phyloP scores from a whole-genome alignment of 371 early-diverging fungal species.

The Circinella minor region DNA sequence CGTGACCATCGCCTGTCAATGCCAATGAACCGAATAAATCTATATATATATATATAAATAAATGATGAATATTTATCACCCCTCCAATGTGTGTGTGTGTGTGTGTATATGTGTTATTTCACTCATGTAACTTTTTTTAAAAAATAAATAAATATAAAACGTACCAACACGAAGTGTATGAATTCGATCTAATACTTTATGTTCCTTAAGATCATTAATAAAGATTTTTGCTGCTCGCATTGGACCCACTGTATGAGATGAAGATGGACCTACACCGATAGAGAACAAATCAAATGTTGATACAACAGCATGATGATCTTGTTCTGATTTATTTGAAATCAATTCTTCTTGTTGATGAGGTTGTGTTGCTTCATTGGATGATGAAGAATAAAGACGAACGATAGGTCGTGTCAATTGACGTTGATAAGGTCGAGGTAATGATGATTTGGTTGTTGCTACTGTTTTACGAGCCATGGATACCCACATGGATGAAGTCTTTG shows the following conservation, averaged over 20 bases:
- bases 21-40: slow-evolving; percentile 95
- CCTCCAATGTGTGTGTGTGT: too few species aligned
- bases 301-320: slow-evolving; percentile 84
- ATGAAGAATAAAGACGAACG: slow-evolving; percentile 16
- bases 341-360: not conserved
- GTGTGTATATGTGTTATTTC: too few species aligned
- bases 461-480: not conserved
- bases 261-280: slow-evolving; percentile 94
- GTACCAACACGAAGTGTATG: slow-evolving; percentile 71
- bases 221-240: slow-evolving; percentile 97
- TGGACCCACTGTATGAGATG: slow-evolving; percentile 93
- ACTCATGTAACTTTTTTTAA: too few species aligned
- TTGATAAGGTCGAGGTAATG: not conserved
- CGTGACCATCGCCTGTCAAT: slow-evolving; percentile 94
- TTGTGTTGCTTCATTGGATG: slow-evolving; percentile 4
- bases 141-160: slow-evolving; percentile 14
- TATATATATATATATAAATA: slow-evolving; percentile 15
- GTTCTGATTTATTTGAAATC: not conserved
- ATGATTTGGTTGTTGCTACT: not conserved
- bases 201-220: slow-evolving; percentile 79
- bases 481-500: not conserved
- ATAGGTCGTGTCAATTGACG: not conserved
- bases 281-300: slow-evolving; percentile 95
- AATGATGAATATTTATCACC: too few species aligned
- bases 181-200: slow-evolving; percentile 74